These are phyloP conservation scores for Pestalotiopsis sp. DNA, from an alignment of 2,329 filamentous ascomycete genomes.

Conservation along the genomic window DNA sequence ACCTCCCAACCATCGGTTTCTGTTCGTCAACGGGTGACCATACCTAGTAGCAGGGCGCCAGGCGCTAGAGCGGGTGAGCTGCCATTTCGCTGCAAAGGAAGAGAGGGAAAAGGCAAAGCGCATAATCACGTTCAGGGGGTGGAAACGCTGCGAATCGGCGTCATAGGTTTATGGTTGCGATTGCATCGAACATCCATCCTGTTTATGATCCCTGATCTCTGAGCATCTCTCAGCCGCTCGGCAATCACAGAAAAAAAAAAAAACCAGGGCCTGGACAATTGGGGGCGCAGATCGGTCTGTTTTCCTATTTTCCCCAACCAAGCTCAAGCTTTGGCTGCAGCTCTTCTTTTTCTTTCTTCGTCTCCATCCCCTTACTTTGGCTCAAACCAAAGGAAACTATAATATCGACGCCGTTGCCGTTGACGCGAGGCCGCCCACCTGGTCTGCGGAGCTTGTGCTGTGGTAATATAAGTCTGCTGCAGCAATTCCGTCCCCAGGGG, in stretches of 20 bases:
- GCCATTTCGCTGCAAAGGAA: background rate
- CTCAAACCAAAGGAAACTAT: background rate
- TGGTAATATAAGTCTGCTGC: too few species aligned
- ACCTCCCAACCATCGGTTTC: background rate
- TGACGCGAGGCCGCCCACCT: background rate
- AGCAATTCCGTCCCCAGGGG: background rate
- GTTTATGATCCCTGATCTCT: background rate
- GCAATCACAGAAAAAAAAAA: slow-evolving; percentile 2
- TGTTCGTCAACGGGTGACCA: background rate
- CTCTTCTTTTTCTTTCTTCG: background rate
- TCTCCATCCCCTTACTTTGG: background rate
- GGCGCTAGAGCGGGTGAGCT: background rate
- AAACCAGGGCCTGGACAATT: slow-evolving; percentile 18
- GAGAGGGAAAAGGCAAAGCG: background rate
- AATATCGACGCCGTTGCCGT: background rate
- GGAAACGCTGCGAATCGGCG: background rate
- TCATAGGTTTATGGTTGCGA: slow-evolving; percentile 1
- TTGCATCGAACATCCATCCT: slow-evolving; percentile 1
- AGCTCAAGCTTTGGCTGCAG: background rate
- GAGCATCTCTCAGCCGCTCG: slow-evolving; percentile 1
- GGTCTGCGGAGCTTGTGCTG: too few species aligned
- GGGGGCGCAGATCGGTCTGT: slow-evolving; percentile 16
- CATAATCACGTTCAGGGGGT: background rate
- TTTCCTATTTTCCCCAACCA: background rate
- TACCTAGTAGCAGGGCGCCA: background rate